These are phyloP conservation scores for Skeletonema menzelii DNA, from an alignment of 108 stramenopile species.

Conservation along the genomic window DNA sequence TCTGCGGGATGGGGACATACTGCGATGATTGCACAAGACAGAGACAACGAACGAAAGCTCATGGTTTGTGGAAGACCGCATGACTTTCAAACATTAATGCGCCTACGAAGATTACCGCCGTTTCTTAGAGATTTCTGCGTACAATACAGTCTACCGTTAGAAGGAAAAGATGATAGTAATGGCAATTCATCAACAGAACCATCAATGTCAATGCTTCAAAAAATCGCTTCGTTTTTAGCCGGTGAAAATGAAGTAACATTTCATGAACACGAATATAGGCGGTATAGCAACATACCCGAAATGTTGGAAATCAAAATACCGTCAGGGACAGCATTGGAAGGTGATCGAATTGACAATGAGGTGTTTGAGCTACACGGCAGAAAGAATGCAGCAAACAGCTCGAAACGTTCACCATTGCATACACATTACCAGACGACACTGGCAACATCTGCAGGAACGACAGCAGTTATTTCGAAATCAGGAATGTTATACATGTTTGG, in stretches of 20 bases:
- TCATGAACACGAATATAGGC: slow-evolving; percentile 34
- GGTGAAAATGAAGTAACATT: slow-evolving; percentile 40
- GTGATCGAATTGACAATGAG: slow-evolving; percentile 3
- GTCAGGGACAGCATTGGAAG: slow-evolving; percentile 32
- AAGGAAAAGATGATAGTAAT: neutral
- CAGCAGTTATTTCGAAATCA: slow-evolving; percentile 63
- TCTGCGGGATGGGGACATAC: slow-evolving; percentile 81
- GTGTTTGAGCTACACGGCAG: slow-evolving; percentile 7
- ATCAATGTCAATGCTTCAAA: slow-evolving; percentile 25
- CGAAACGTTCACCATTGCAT: slow-evolving; percentile 5
- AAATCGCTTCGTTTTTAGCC: slow-evolving; percentile 27
- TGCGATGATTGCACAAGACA: slow-evolving; percentile 48
- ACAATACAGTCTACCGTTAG: slow-evolving; percentile 1
- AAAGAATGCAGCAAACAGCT: neutral
- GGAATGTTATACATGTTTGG: slow-evolving; percentile 74
- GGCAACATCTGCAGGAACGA: slow-evolving; percentile 68
- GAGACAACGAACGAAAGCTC: slow-evolving; percentile 21
- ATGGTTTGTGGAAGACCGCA: slow-evolving; percentile 78
- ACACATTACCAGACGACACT: slow-evolving; percentile 37
- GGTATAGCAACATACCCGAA: slow-evolving; percentile 17
- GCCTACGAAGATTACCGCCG: slow-evolving; percentile 68
- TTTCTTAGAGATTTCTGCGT: slow-evolving; percentile 42
- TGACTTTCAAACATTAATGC: slow-evolving; percentile 71
- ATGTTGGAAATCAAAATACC: slow-evolving; percentile 34
- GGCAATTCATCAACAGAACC: neutral